Conservation (phyloP, 805 yeast species). For the Clavispora vitiphila region DNA sequence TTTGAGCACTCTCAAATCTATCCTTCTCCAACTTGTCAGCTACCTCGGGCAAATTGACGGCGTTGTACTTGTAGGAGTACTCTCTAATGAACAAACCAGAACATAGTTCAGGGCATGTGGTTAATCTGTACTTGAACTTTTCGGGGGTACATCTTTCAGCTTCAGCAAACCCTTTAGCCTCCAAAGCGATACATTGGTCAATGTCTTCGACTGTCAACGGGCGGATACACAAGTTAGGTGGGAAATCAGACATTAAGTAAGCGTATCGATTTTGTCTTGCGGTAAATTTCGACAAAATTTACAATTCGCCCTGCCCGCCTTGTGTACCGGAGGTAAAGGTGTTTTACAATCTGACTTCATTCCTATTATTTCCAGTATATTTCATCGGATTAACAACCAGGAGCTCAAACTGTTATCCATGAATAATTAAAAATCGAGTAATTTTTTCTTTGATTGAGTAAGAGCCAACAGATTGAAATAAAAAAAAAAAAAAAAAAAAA, state of each 20-base stretch:
- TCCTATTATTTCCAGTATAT: no score
- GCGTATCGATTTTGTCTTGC: background rate
- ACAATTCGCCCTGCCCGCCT: background rate
- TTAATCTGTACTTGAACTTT: constrained; percentile 61
- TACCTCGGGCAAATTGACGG: constrained; percentile 37
- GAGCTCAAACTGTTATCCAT: no score
- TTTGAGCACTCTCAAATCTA: constrained; percentile 9
- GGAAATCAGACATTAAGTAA: constrained; percentile 39
- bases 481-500: no score
- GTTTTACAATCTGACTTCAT: no score
- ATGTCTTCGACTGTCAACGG: constrained; percentile 45
- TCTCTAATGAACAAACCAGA: constrained; percentile 81
- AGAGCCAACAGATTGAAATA: no score
- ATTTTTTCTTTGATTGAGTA: no score
- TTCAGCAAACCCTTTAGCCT: constrained; percentile 63
- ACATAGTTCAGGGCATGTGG: constrained; percentile 83
- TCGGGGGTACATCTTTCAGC: constrained; percentile 65
- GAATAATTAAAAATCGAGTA: no score
- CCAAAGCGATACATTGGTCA: constrained; percentile 57
- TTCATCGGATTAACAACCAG: no score
- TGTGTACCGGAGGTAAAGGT: background rate
- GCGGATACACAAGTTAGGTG: constrained; percentile 39
- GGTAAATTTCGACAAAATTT: background rate
- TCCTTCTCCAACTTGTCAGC: constrained; percentile 31
- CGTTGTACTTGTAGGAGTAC: constrained; percentile 44